Base-by-base conservation (phyloP, 2,329 filamentous ascomycete species). In the Epichloe festucae region DNA sequence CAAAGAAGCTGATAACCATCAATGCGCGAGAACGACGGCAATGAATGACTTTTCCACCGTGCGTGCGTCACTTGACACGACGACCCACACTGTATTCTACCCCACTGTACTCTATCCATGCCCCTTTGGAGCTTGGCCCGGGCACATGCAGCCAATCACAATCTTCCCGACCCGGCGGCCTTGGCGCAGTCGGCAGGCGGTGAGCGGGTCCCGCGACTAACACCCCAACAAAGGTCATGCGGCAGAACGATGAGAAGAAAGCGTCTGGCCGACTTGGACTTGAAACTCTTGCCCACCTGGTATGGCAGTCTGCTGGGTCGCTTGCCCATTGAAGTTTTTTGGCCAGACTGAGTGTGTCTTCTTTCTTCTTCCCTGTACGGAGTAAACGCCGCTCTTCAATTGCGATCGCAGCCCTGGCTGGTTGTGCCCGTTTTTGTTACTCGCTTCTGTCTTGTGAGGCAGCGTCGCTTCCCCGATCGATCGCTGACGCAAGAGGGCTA, bases 191-290 rank as follows among this genome's bases (percentile, higher is more conserved):
- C 36, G 55, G 54, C 49, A 58, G 54, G 56, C 56, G 56, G 57
- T 57, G 56, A 55, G 51, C 47, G 42, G 50, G 40, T 21, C 39
- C 44, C 48, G 53, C 54, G 55, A 57, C 55, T 59, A 57, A 59
- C 53, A 51, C 53, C 40, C 35, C 19, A 27, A 27, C 23, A 27
- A 27, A 34, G 45, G 19, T 43, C 46, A 49, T 36, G 43, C 43
- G 21, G 45, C 39, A 45, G 50, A 50, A 43, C 43, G 46, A 27
- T 31, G 43, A 51, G 39, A 14, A 39, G 49, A 48, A 43, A 7
- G 36, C 31, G 23, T 43, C 23, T 23, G 19, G 42, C 23, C 35
- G 15, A 35, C 41, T 35, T n/a, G 12, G 23, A 27, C 27, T n/a
- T 15, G 17, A 46, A 46, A 46, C 49, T 31, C 27, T 50, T 46